These are phyloP conservation scores for Aleurites moluccanus DNA, from an alignment of 441 rosid species.

Conservation along the genomic window DNA sequence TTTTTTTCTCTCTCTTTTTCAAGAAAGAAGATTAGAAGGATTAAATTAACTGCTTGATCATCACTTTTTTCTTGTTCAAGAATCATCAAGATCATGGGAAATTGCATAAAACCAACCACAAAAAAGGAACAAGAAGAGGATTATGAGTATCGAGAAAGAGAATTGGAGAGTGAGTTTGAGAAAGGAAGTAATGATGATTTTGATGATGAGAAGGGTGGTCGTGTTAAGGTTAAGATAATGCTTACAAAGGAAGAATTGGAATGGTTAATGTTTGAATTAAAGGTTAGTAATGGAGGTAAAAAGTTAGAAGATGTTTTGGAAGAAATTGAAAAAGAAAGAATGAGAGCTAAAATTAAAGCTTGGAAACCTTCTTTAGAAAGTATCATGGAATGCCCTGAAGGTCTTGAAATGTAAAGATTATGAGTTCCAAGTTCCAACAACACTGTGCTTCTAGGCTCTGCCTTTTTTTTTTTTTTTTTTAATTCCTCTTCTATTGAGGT, in stretches of 20 bases:
- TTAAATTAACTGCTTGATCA: no score
- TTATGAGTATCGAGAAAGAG: slow-evolving; percentile 9
- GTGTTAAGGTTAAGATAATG: slow-evolving; percentile 71
- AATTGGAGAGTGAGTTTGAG: slow-evolving; percentile 4
- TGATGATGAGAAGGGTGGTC: slow-evolving; percentile 9
- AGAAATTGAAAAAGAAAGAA: slow-evolving; percentile 62
- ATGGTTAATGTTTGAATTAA: slow-evolving; percentile 56
- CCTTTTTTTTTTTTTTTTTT: neutral
- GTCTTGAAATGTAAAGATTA: slow-evolving; percentile 41
- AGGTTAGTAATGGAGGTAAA: slow-evolving; percentile 30
- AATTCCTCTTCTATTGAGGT: neutral
- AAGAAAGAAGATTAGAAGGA: neutral
- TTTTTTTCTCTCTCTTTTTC: no score
- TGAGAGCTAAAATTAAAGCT: slow-evolving; percentile 26
- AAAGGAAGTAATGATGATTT: slow-evolving; percentile 20
- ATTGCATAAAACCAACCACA: slow-evolving; percentile 47
- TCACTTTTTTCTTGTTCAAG: neutral
- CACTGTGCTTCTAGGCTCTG: no score
- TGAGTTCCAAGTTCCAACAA: no score
- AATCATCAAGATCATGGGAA: slow-evolving; percentile 55
- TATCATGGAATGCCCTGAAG: slow-evolving; percentile 54
- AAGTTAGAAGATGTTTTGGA: slow-evolving; percentile 46
- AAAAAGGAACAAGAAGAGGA: slow-evolving; percentile 23
- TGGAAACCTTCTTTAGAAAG: slow-evolving; percentile 86
- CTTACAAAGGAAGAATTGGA: slow-evolving; percentile 73